phyloP scores from a whole-genome alignment of 2,329 filamentous ascomycete genomes.

The Fusarium sp. region DNA sequence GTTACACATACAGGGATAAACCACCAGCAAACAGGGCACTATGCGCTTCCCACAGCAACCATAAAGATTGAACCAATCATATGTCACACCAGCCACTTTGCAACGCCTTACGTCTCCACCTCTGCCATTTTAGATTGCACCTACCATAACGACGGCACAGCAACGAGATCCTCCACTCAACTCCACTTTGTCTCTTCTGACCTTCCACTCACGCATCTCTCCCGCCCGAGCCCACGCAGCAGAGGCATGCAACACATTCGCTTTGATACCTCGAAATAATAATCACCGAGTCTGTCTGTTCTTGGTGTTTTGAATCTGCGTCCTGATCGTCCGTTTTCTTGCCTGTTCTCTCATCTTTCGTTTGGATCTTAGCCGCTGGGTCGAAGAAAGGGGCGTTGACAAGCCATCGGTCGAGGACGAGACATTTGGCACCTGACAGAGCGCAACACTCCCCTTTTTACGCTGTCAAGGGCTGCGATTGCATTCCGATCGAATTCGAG shows the following conservation, averaged over 20 bases:
- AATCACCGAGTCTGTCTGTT: slow-evolving; percentile 6
- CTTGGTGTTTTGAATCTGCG: slow-evolving; percentile 10
- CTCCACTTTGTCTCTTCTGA: slow-evolving; percentile 34
- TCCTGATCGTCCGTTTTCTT: slow-evolving; percentile 1
- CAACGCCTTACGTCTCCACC: slow-evolving; percentile 9
- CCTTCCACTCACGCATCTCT: slow-evolving; percentile 17
- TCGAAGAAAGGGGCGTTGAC: slow-evolving; percentile 37
- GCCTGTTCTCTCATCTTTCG: slow-evolving; percentile 1
- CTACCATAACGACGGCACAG: slow-evolving; percentile 44
- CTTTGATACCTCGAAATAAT: slow-evolving; percentile 26
- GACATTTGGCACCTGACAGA: slow-evolving; percentile 33
- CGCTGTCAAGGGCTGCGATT: slow-evolving; percentile 33
- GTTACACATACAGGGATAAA: slow-evolving; percentile 2
- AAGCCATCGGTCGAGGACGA: slow-evolving; percentile 31
- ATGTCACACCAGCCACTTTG: slow-evolving; percentile 21
- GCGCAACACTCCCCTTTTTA: slow-evolving; percentile 18
- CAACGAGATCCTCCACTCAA: slow-evolving; percentile 39
- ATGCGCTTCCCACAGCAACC: slow-evolving; percentile 36
- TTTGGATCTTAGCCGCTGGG: slow-evolving; percentile 21
- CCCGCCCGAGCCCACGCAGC: slow-evolving; percentile 19
- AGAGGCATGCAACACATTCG: slow-evolving; percentile 41
- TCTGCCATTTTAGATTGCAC: slow-evolving; percentile 16
- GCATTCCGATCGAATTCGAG: slow-evolving; percentile 30
- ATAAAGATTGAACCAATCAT: slow-evolving; percentile 25
- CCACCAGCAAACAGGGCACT: slow-evolving; percentile 20